Evolutionary conservation across 129 eudicot species (phyloP).

Genomic region (Daucus carota): DH1_v3.0 NC_030389.2:15189501-15190000

Average conservation of each 20-base stretch:
- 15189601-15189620: no score
- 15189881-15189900: slow-evolving; percentile 28
- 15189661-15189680: no score
- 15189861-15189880: slow-evolving; percentile 43
- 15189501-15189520: no score
- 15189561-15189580: no score
- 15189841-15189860: slow-evolving; percentile 79
- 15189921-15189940: slow-evolving; percentile 88
- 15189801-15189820: slow-evolving; percentile 89
- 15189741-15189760: background rate
- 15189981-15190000: slow-evolving; percentile 53
- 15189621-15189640: no score
- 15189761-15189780: slow-evolving; percentile 61
- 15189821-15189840: slow-evolving; percentile 72
- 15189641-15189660: no score
- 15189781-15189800: slow-evolving; percentile 76
- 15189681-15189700: no score
- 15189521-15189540: no score
- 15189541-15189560: no score
- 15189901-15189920: slow-evolving; percentile 81
- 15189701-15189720: no score
- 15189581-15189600: no score
- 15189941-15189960: slow-evolving; percentile 82
- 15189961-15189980: slow-evolving; percentile 45
- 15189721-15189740: no score